These are phyloP conservation scores for Solanum okadae DNA, from an alignment of 257 asterid species.

Conservation along the genomic window DNA sequence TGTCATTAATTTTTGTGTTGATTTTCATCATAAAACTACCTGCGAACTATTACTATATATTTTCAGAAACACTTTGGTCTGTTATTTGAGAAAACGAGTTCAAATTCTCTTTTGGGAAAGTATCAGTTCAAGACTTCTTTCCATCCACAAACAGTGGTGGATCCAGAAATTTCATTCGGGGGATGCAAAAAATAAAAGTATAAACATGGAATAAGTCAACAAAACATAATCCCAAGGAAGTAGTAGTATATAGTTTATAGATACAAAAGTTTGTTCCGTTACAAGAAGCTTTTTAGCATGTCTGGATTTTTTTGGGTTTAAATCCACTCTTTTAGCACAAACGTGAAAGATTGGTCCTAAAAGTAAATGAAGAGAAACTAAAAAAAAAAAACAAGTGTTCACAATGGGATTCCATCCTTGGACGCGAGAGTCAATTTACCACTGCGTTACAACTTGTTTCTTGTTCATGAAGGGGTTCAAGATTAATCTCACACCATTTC, in stretches of 20 bases:
- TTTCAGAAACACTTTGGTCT: neutral
- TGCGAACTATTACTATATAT: neutral
- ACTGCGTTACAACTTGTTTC: neutral
- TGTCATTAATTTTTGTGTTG: neutral
- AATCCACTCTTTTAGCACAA: neutral
- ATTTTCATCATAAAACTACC: neutral
- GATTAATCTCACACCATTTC: neutral
- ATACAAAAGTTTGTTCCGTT: too few species aligned
- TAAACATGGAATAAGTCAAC: too few species aligned
- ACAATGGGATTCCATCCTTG: neutral
- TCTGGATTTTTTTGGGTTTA: too few species aligned
- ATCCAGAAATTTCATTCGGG: neutral
- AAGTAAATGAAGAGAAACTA: neutral
- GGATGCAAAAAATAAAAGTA: neutral
- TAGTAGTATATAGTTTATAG: too few species aligned
- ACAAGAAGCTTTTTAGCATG: too few species aligned
- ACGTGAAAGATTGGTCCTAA: neutral
- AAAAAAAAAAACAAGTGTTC: too few species aligned
- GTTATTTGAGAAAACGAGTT: neutral
- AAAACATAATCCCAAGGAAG: too few species aligned
- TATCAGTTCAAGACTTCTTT: neutral
- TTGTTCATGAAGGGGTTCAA: neutral
- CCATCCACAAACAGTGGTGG: neutral
- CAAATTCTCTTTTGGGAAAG: neutral
- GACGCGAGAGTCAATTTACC: neutral